These are phyloP conservation scores for Akanthomyces lecanii DNA, from an alignment of 2,329 filamentous ascomycete species.

Conservation along the genomic window DNA sequence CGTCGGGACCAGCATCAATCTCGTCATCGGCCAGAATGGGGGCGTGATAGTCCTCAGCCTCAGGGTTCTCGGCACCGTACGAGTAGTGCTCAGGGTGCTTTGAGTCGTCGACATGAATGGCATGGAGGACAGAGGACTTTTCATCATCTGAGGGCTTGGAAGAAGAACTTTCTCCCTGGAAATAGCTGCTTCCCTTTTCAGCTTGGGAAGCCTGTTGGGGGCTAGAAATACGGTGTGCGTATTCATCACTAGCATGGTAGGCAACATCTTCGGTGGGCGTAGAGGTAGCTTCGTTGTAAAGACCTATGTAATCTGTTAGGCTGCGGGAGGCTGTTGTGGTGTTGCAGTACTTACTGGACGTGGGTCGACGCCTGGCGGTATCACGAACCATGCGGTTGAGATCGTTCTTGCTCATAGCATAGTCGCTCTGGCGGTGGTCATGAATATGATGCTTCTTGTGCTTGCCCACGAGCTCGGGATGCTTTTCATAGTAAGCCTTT, in stretches of 20 bases:
- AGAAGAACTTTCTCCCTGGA: not conserved
- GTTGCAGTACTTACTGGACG: constrained; percentile 3
- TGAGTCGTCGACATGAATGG: constrained; percentile 71
- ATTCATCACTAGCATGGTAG: constrained; percentile 82
- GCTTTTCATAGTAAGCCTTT: constrained; percentile 87
- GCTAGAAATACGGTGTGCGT: constrained; percentile 70
- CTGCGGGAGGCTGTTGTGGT: not conserved
- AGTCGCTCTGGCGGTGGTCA: constrained; percentile 59
- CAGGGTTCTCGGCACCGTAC: constrained; percentile 38
- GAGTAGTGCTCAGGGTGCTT: constrained; percentile 35
- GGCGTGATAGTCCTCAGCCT: constrained; percentile 61
- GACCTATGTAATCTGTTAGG: constrained; percentile 50
- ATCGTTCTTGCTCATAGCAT: constrained; percentile 83
- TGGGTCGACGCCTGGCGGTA: constrained; percentile 48
- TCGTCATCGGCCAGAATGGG: constrained; percentile 91
- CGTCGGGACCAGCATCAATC: constrained; percentile 66
- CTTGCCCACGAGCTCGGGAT: constrained; percentile 75
- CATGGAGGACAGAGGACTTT: constrained; percentile 46
- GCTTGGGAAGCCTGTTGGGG: constrained; percentile 46
- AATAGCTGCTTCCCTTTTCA: constrained; percentile 14
- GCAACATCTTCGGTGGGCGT: constrained; percentile 90
- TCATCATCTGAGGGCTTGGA: constrained; percentile 20
- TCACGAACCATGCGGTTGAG: constrained; percentile 84
- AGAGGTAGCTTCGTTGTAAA: constrained; percentile 57
- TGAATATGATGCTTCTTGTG: constrained; percentile 58